Conservation (phyloP, 2,329 filamentous ascomycete genomes). For the Fusarium sp. region DNA sequence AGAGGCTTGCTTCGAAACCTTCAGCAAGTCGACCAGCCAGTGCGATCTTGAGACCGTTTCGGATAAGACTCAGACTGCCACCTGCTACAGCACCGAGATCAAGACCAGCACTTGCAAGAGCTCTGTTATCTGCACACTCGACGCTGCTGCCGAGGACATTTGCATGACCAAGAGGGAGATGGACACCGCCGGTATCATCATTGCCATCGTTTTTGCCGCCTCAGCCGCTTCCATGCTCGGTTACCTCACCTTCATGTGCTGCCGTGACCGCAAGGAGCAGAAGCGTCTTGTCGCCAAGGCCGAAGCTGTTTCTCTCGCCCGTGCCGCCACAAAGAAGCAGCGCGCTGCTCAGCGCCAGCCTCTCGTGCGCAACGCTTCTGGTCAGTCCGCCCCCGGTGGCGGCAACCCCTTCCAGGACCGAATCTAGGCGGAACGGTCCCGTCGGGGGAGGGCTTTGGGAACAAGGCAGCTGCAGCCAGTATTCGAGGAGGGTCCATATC, state of each 20-base stretch:
- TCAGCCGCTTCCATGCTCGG: conserved; percentile 54
- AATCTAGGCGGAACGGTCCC: conserved; percentile 44
- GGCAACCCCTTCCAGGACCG: conserved; percentile 56
- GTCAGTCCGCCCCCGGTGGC: conserved; percentile 34
- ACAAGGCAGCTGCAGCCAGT: conserved; percentile 36
- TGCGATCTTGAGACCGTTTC: conserved; percentile 57
- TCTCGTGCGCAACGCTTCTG: conserved; percentile 52
- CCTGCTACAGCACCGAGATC: conserved; percentile 55
- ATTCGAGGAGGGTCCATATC: conserved; percentile 29
- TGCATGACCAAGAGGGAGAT: conserved; percentile 59
- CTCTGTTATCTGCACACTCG: conserved; percentile 59
- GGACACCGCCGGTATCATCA: conserved; percentile 59
- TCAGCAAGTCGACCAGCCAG: conserved; percentile 47
- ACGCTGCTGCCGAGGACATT: conserved; percentile 52
- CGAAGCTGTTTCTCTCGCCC: conserved; percentile 64
- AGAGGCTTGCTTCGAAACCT: conserved; percentile 54
- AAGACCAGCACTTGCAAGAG: conserved; percentile 56
- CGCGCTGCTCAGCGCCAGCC: conserved; percentile 53
- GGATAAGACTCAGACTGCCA: conserved; percentile 50
- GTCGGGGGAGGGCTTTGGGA: conserved; percentile 27
- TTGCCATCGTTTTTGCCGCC: conserved; percentile 61
- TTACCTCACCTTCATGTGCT: conserved; percentile 63
- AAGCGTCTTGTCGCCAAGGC: conserved; percentile 58
- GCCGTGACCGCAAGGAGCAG: conserved; percentile 61
- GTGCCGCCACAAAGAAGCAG: conserved; percentile 60